Percentiles rank a stretch among this genome's conserved stretches.
Evolutionary conservation across 768 basidiomycete species (phyloP).

Genomic region (Suillus luteus): DNA sequence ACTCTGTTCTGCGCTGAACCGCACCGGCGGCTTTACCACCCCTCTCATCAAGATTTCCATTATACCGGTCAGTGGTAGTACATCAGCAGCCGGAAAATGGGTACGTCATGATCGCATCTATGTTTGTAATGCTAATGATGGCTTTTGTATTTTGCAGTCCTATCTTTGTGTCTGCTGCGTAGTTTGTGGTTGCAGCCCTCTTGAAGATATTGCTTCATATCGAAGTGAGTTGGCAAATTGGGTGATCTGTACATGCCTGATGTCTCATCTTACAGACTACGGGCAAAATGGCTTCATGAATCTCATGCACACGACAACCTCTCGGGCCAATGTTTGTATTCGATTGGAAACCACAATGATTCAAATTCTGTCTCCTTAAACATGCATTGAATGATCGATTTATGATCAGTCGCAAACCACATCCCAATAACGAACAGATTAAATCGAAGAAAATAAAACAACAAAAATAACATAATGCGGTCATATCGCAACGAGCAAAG

Average conservation of each 20-base stretch:
- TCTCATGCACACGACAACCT: background rate
- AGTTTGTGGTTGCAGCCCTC: constrained; percentile 44
- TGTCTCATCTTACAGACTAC: constrained; percentile 23
- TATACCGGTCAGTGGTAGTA: constrained; percentile 33
- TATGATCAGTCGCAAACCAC: constrained; percentile 10
- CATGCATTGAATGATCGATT: constrained; percentile 12
- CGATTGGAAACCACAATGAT: background rate
- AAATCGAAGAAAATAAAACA: background rate
- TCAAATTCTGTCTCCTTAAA: background rate
- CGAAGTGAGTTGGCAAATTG: constrained; percentile 36
- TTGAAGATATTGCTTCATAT: constrained; percentile 48
- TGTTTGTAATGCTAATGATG: background rate
- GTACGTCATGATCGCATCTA: constrained; percentile 24
- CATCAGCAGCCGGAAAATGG: constrained; percentile 37
- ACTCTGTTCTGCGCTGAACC: constrained; percentile 48
- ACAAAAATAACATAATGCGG: background rate
- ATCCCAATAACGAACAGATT: background rate
- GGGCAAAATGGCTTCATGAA: constrained; percentile 18
- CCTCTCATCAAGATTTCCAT: constrained; percentile 52
- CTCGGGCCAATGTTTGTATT: background rate
- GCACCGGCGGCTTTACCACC: constrained; percentile 47
- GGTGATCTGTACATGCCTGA: background rate
- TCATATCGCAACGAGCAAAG: constrained; percentile 8
- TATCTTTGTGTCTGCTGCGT: constrained; percentile 46
- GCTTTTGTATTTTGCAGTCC: constrained; percentile 15